Conservation (phyloP, 805 yeast genomes). For the Candida saitoana region DNA sequence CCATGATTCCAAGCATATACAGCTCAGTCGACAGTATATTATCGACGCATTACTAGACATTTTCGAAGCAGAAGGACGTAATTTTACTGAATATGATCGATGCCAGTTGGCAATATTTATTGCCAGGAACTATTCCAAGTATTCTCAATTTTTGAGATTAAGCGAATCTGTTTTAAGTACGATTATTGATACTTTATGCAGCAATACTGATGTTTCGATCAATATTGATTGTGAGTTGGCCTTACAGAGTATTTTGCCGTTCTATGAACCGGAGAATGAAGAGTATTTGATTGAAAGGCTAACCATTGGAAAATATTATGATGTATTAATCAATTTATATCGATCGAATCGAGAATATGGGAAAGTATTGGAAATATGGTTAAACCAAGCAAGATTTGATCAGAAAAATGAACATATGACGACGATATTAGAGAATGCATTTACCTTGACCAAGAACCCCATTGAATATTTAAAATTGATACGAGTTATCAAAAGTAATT, state of each 20-base stretch:
- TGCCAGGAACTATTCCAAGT: conserved; percentile 79
- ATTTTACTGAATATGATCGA: conserved; percentile 20
- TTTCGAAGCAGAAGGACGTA: conserved; percentile 31
- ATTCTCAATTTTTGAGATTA: conserved; percentile 72
- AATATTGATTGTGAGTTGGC: conserved; percentile 71
- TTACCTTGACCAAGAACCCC: conserved; percentile 13
- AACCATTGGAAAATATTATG: conserved; percentile 50
- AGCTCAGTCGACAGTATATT: conserved; percentile 69
- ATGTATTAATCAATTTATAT: conserved; percentile 58
- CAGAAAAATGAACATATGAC: conserved; percentile 12
- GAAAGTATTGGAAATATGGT: conserved; percentile 54
- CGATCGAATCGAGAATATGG: conserved; percentile 48
- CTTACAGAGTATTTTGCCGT: conserved; percentile 63
- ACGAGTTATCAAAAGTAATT: conserved; percentile 20
- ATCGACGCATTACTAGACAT: conserved; percentile 67
- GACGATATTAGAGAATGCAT: conserved; percentile 25
- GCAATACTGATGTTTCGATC: conserved; percentile 25
- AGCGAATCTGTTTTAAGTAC: conserved; percentile 54
- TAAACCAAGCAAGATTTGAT: conserved; percentile 19
- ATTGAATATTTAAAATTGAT: conserved; percentile 22
- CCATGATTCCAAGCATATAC: conserved; percentile 43
- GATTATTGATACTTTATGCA: conserved; percentile 50
- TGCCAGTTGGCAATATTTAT: conserved; percentile 60
- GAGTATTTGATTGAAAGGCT: conserved; percentile 47
- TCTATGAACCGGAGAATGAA: conserved; percentile 56